Base-by-base conservation (phyloP, 805 yeast species). In the Candida taoyuanica region DNA sequence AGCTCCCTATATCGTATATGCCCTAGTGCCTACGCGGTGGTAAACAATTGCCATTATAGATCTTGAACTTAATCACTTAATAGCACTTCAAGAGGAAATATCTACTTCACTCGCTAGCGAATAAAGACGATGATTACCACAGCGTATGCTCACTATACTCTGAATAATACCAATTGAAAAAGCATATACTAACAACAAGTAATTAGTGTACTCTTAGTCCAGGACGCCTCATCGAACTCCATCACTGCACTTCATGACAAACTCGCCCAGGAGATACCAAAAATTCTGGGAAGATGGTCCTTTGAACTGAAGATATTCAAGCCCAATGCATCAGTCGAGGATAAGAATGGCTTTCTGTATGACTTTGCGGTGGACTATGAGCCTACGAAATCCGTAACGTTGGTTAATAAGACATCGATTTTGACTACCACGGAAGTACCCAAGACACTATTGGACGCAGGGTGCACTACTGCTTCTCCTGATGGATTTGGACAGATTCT, bases 161-260 rank as follows among this genome's bases (percentile, higher is more conserved):
- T n/a, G n/a, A n/a, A n/a, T n/a, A n/a, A n/a, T n/a, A n/a, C n/a
- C n/a, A n/a, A n/a, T n/a, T n/a, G n/a, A n/a, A n/a, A n/a, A n/a
- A n/a, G n/a, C n/a, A 25, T 18, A 15, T 12, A 28, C 30, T 15
- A 12, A 14, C 18, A n/a, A 17, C 11, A n/a, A n/a, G n/a, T 14
- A 12, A 24, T 6, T 17, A 67, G 73, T 1, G 68, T 70, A 1
- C 48, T 68, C 3, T 55, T 67, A 31, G 68, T 67, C 2, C 64
- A 63, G 30, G 66, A 69, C 46, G 71, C 74, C 5, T 53, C 71
- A 3, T 81, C 84, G 3, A 78, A 74, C 34, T 72, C 83, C 5
- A 81, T 85, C 23, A 67, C 84, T 0, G 71, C 74, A 31, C 74
- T 83, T 50, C 88, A 83, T 54, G 94, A 85, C 56, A 71, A 73